Base-by-base conservation (phyloP, 2,329 filamentous ascomycete species). In the Hymenoscyphus repandus region DNA sequence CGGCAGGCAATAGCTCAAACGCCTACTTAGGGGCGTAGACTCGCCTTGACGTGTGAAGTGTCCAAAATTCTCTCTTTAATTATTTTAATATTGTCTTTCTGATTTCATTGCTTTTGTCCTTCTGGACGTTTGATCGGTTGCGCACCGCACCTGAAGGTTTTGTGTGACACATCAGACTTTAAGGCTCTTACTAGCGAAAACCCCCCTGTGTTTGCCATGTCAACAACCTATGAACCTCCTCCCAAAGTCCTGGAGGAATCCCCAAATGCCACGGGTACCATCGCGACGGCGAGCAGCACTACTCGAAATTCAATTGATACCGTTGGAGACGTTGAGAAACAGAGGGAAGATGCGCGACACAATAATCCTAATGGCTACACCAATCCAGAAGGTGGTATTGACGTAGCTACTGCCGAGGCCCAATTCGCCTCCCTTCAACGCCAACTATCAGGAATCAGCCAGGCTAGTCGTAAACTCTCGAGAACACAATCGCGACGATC, bases 371-470 rank as follows among this genome's bases (percentile, higher is more conserved):
- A 72, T 59, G 76, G 76, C 33, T 71, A 72, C 47, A 69, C 72
- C 5, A 63, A 62, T n/a, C 54, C 58, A 20, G 49, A 49, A 9
- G 49, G 39, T 33, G 80, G 81, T 18, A 76, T 90, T 31, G 51
- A 65, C 50, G 76, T 91, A 46, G 72, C 79, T 52, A 77, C 78
- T 47, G 86, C 86, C 39, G 79, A 88, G 66, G 79, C 78, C 31
- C 85, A 90, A 22, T 91, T 90, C 57, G 79, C 78, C 0, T 76
- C 86, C 56, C 74, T 91, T 12, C 84, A 78, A 62, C 74, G 76
- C 33, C 76, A 83, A 64, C 70, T 86, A 17, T 78, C 80, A 1
- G 74, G 73, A 6, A 66, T 77, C n/a, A 83, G 79, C 6, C 74
- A 74, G 30, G 72, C 72, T 0, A 82, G 78, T 63, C 70, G 71